These are phyloP conservation scores for Asterella californica DNA, from an alignment of 225 moss, liverwort and hornwort species.

Conservation along the genomic window DNA sequence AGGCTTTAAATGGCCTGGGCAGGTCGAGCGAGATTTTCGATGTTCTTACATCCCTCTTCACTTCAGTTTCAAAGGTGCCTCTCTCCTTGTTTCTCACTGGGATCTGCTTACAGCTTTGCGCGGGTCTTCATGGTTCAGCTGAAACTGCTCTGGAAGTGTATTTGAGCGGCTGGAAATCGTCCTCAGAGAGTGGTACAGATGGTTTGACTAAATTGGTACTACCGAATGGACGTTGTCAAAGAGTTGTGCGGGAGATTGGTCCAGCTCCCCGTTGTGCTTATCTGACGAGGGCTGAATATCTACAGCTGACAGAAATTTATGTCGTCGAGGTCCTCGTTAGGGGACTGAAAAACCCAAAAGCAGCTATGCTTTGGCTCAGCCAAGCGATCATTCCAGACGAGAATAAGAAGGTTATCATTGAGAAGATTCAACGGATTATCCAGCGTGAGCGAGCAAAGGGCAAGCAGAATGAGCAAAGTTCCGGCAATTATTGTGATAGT, in stretches of 20 bases:
- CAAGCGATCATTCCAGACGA: slow-evolving; percentile 26
- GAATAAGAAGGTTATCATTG: slow-evolving; percentile 22
- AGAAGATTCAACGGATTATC: slow-evolving; percentile 6
- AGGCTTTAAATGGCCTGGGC: slow-evolving; percentile 37
- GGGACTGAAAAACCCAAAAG: slow-evolving; percentile 20
- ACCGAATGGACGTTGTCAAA: background rate
- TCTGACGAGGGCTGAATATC: slow-evolving; percentile 31
- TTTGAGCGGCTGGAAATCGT: slow-evolving; percentile 32
- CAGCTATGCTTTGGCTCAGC: slow-evolving; percentile 32
- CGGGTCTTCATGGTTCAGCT: slow-evolving; percentile 26
- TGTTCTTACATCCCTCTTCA: slow-evolving; percentile 17
- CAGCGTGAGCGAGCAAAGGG: slow-evolving; percentile 9
- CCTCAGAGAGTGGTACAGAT: slow-evolving; percentile 7
- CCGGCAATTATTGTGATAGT: slow-evolving; percentile 1
- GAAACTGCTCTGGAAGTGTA: slow-evolving; percentile 35
- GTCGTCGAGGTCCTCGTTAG: slow-evolving; percentile 34
- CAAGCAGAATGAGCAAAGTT: slow-evolving; percentile 16
- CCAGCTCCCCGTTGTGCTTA: background rate
- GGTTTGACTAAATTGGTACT: slow-evolving; percentile 13
- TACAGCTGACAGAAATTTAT: slow-evolving; percentile 38
- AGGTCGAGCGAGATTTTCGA: slow-evolving; percentile 23
- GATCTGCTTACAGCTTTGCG: slow-evolving; percentile 36
- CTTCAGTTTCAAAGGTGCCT: slow-evolving; percentile 27
- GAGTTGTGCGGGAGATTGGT: background rate
- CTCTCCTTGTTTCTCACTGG: slow-evolving; percentile 39